Evolutionary conservation across 495 filamentous ascomycete genomes (phyloP), one percentile per base, ranked within the genome.

Genomic region (Schizothecium vesticola): DNA sequence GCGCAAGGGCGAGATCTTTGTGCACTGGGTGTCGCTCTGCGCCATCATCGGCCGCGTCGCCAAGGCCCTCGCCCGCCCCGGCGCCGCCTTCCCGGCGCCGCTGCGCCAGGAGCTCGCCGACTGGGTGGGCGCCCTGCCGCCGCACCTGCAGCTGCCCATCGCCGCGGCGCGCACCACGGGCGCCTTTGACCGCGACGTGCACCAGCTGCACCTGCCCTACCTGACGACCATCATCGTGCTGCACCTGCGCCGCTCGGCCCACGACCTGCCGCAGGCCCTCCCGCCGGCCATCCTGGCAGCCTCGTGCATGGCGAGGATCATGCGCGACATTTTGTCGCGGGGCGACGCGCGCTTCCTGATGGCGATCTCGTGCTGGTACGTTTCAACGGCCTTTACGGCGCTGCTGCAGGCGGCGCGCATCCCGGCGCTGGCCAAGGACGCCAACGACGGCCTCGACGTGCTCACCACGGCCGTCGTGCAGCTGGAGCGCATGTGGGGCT

Each of bases 361-460:
- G 76, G 72, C 76, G n/a, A 79, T 80, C 23, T 75, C 76, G 1
- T 77, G 78, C 56, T 80, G 78, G 78, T 80, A 80, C 59, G 74
- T 70, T 36, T 74, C 76, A 3, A 79, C 76, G 21, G 78, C 78
- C 1, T 77, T 79, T n/a, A 74, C 76, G 21, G 78, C 77, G 3
- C 59, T 80, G 13, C 56, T 80, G 2, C 77, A 80, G 36, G 78
- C 77, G 1, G 66, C 67, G 2, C 70, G 75, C 11, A 73, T 80
- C 24, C 66, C 73, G 7, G 62, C 69, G 8, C 70, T 80, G 3
- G 70, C 77, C 6, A 66, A 67, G 25, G 71, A 72, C 11, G 78
- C 74, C 13, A 73, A 79, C 24, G 74, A 76, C 33, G 78, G 76
- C 28, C 66, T 80, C 16, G 74, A 77, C 24, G 74, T 78, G 4